Percentiles rank a stretch among this genome's conserved stretches.
Conservation (phyloP, 2,329 filamentous ascomycete genomes). For the Monosporascus ibericus region DNA sequence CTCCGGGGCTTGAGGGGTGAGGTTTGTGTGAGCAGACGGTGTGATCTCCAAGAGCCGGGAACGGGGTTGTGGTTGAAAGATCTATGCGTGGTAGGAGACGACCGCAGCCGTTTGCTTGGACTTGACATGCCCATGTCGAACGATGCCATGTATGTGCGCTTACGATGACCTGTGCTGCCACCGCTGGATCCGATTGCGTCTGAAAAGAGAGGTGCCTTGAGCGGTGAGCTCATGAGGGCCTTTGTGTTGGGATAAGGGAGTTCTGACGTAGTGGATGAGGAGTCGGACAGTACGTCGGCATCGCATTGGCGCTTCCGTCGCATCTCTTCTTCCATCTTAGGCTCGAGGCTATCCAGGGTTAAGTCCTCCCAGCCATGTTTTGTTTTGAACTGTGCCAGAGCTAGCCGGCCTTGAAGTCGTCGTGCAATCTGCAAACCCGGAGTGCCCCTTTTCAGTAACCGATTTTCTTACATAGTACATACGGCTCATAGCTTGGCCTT, state of each 20-base stretch:
- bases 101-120: constrained; percentile 64
- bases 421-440: constrained; percentile 69
- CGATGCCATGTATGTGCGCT: constrained; percentile 55
- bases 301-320: constrained; percentile 63
- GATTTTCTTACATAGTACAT: constrained; percentile 1
- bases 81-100: constrained; percentile 56
- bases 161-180: constrained; percentile 59
- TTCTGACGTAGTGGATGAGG: constrained; percentile 78
- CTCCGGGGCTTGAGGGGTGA: constrained; percentile 77
- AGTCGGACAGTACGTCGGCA: constrained; percentile 77
- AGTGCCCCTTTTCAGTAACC: constrained; percentile 12
- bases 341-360: constrained; percentile 79
- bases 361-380: constrained; percentile 93
- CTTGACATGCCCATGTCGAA: constrained; percentile 52
- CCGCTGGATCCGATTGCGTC: constrained; percentile 70
- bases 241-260: constrained; percentile 58
- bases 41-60: constrained; percentile 67
- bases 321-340: constrained; percentile 73
- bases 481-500: too few relatives aligned
- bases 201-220: constrained; percentile 78
- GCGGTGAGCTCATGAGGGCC: constrained; percentile 74
- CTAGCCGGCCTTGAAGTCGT: constrained; percentile 86
- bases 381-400: constrained; percentile 94
- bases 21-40: constrained; percentile 72
- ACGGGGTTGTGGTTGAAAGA: constrained; percentile 45